Conservation (phyloP, 2,329 filamentous ascomycete genomes). For the Epichloe coenophiala region DNA sequence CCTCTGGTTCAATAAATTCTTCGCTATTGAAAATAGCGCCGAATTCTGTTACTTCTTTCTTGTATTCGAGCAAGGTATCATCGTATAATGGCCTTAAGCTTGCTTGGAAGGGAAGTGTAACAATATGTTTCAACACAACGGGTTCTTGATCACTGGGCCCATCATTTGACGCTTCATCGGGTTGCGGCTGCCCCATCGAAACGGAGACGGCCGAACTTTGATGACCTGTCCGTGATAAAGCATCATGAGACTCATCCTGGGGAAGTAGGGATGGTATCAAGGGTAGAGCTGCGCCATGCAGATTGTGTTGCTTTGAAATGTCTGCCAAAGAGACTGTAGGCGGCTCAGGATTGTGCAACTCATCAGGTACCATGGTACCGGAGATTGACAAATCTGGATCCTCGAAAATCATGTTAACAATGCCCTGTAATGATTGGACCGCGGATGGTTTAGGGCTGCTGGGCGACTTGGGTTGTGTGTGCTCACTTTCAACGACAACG, state of each 20-base stretch:
- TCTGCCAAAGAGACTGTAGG: constrained; percentile 25
- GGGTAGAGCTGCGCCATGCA: constrained; percentile 10
- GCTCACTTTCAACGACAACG: not conserved
- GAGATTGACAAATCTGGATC: constrained; percentile 9
- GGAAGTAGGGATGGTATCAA: constrained; percentile 11
- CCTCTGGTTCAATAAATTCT: constrained; percentile 24
- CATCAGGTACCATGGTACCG: constrained; percentile 10
- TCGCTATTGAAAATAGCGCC: constrained; percentile 27
- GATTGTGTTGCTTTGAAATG: constrained; percentile 18
- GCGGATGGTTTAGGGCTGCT: constrained; percentile 10
- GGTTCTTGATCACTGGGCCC: constrained; percentile 7
- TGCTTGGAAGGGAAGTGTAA: constrained; percentile 45
- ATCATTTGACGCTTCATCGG: constrained; percentile 12
- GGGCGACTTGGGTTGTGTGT: not conserved
- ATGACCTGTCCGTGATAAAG: constrained; percentile 5
- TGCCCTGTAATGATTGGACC: constrained; percentile 9
- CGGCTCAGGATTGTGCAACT: constrained; percentile 11
- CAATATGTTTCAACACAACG: constrained; percentile 26
- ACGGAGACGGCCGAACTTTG: constrained; percentile 14
- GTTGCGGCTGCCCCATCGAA: constrained; percentile 14
- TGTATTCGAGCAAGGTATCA: constrained; percentile 31
- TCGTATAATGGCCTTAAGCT: constrained; percentile 39
- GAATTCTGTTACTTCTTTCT: constrained; percentile 31
- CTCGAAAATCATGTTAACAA: constrained; percentile 11
- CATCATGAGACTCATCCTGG: constrained; percentile 7